A percentile compares a stretch with the other conserved stretches of the same genome.
Evolutionary conservation across 306 rosid species (phyloP).

Genomic region (Fragaria iinumae): DNA sequence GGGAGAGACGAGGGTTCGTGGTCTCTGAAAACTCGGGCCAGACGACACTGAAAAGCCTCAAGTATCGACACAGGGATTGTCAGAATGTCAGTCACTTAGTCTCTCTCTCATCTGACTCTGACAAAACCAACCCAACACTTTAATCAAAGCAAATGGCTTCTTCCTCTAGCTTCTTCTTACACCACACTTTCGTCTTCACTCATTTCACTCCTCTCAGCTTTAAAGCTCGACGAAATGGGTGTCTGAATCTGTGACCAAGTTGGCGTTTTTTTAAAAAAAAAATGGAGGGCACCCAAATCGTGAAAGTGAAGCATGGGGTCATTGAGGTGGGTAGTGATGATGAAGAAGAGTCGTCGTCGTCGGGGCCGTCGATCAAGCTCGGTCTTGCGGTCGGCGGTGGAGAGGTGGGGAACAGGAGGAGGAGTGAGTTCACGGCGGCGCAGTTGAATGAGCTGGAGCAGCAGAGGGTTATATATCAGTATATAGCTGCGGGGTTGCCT

Average conservation of each 20-base stretch:
- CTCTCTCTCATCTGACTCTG: not conserved
- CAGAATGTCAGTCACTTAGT: not conserved
- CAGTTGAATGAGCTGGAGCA: constrained; percentile 64
- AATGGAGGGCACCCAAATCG: not conserved
- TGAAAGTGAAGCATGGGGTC: not conserved
- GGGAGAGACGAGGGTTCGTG: not conserved
- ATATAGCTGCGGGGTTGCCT: constrained; percentile 42
- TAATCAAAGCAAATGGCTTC: constrained; percentile 7
- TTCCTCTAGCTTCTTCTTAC: not conserved
- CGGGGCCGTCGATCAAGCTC: constrained; percentile 26
- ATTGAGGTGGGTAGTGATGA: not conserved
- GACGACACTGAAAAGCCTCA: constrained; percentile 16
- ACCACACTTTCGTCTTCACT: not conserved
- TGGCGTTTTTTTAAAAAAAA: too few relatives aligned
- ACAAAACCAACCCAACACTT: not conserved
- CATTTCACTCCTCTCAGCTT: not conserved
- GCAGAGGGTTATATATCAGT: constrained; percentile 58
- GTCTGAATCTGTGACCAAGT: not conserved
- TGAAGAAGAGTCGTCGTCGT: not conserved
- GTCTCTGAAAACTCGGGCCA: constrained; percentile 8
- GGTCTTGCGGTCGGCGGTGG: constrained; percentile 34
- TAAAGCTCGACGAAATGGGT: not conserved
- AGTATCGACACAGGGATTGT: not conserved
- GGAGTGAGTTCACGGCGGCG: constrained; percentile 36
- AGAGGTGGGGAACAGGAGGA: not conserved